Evolutionary conservation across 805 yeast species (phyloP).

Genomic region (Saccharomycopsis lassenensis): DNA sequence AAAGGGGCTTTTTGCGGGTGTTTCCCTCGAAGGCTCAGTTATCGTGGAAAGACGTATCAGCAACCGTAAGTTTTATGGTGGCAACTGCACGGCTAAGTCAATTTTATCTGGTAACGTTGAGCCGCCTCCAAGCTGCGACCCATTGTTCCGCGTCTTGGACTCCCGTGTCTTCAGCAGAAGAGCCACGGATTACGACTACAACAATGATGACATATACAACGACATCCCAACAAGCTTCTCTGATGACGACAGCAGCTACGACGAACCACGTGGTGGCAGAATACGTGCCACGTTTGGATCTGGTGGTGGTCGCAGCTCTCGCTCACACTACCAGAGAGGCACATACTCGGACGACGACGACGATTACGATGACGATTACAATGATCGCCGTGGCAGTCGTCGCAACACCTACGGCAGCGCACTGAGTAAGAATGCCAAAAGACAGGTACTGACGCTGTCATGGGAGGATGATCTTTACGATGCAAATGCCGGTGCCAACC

Average conservation of each 20-base stretch:
- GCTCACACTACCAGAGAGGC: slow-evolving; percentile 22
- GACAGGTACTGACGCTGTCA: slow-evolving; percentile 28
- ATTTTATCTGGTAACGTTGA: slow-evolving; percentile 83
- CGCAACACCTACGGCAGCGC: slow-evolving; percentile 12
- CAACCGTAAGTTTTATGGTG: slow-evolving; percentile 88
- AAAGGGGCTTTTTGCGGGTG: slow-evolving; percentile 95
- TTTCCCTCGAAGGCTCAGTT: slow-evolving; percentile 92
- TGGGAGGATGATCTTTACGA: slow-evolving; percentile 92
- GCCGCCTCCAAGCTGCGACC: slow-evolving; percentile 84
- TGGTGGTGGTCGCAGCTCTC: slow-evolving; percentile 22
- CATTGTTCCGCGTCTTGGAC: slow-evolving; percentile 76
- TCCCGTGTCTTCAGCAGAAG: slow-evolving; percentile 68
- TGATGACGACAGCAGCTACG: slow-evolving; percentile 36
- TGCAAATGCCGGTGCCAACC: slow-evolving; percentile 27
- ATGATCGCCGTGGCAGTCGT: slow-evolving; percentile 14
- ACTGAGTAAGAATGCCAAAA: slow-evolving; percentile 8
- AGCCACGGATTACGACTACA: slow-evolving; percentile 36
- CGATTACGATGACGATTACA: slow-evolving; percentile 22
- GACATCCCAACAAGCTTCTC: slow-evolving; percentile 67
- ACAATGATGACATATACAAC: slow-evolving; percentile 54
- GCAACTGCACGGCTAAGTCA: slow-evolving; percentile 74
- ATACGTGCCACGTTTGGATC: slow-evolving; percentile 21
- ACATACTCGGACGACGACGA: slow-evolving; percentile 21
- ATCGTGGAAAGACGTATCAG: slow-evolving; percentile 96
- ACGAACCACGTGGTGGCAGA: slow-evolving; percentile 33